Evolutionary conservation across 305 asterid species (phyloP), one percentile per base, ranked within the genome.

Genomic region (Fraxinus greggii): DNA sequence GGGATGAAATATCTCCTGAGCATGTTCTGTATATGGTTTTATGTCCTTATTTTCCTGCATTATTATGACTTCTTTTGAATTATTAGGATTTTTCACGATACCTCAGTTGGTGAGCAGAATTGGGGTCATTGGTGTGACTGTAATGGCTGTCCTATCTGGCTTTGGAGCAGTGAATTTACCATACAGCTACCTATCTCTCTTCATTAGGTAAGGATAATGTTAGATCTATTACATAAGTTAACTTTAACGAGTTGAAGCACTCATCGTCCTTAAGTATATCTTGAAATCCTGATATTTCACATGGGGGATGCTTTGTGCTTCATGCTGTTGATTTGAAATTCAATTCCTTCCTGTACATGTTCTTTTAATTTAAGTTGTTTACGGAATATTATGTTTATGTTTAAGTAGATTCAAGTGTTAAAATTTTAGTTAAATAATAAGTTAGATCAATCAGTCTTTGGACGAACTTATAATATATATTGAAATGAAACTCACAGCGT

Each of bases 161-260:
- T 96, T 96, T 87, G 99, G 99, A 86, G 99, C 98, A 73, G 99
- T 96, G 80, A 96, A 96, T 89, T 88, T 96, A 89, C 98, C 99
- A 9, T 96, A 93, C 84, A 94, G 98, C 86, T 96, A 96, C 86
- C 89, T 96, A 40, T 96, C 98, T 83, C 97, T 96, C 78, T 94
- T 96, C 90, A 96, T 96, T 74, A 89, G 97, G 99, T 93, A 88
- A 91, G 91, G 76, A 78, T 32, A 29, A 78, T 72, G 59, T 40
- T 13, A 35, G 77, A 70, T 80, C n/a, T 75, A 32, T 78, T 78
- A 79, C 26, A 51, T 82, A 76, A 59, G 70, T 86, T 84, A 76
- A 40, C 42, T 17, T 78, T 78, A 74, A 80, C 74, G 36, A 79
- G 63, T 70, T 69, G 36, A 81, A 61, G 51, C 48, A 56, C 81